Conservation (phyloP, 192 early-diverging fungal genomes). For the Polychytrium aggregatum region DNA sequence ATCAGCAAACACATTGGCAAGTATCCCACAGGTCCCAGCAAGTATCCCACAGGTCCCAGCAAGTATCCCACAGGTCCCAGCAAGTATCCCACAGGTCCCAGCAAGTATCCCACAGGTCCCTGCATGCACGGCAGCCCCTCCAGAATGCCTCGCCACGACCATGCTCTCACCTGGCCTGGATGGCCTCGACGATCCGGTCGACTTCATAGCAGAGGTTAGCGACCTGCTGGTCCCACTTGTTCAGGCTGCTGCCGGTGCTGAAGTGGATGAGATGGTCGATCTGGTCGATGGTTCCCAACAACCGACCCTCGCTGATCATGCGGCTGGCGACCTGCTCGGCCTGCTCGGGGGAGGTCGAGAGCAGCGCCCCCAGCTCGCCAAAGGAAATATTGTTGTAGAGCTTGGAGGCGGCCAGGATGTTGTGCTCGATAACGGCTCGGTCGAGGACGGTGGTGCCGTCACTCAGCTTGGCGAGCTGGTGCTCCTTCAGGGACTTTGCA, state of each 20-base stretch:
- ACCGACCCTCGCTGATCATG: constrained; percentile 85
- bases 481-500: constrained; percentile 53
- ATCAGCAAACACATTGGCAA: too few relatives aligned
- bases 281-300: constrained; percentile 88
- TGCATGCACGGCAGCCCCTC: too few relatives aligned
- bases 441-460: constrained; percentile 74
- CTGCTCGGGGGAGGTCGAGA: constrained; percentile 64
- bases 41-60: too few relatives aligned
- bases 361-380: constrained; percentile 64
- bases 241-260: constrained; percentile 5
- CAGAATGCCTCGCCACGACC: too few relatives aligned
- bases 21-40: too few relatives aligned
- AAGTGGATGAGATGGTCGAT: constrained; percentile 79
- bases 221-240: constrained; percentile 32
- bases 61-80: too few relatives aligned
- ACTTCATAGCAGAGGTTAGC: constrained; percentile 38
- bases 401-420: constrained; percentile 72
- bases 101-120: too few relatives aligned
- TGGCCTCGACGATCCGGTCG: constrained; percentile 23
- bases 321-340: constrained; percentile 75
- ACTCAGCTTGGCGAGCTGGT: constrained; percentile 63
- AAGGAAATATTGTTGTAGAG: constrained; percentile 91
- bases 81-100: too few relatives aligned
- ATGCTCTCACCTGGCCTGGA: too few relatives aligned
- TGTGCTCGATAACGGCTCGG: constrained; percentile 92